Evolutionary conservation across 257 asterid species (phyloP).

Genomic region (Perilla frutescens): DNA sequence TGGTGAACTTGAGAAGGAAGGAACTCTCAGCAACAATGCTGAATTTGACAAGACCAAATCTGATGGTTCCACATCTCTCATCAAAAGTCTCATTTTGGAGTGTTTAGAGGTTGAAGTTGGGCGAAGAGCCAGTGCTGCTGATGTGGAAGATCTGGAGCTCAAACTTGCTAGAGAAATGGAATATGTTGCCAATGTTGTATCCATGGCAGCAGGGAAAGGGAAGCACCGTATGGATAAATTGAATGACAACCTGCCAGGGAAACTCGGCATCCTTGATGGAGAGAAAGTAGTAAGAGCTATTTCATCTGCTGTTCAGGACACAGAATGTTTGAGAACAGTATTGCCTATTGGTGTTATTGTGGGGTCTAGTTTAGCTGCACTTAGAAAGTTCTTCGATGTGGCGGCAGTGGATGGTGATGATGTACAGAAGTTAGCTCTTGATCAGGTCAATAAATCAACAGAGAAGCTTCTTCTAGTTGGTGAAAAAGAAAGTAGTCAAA

Average conservation of each 20-base stretch:
- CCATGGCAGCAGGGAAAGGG: slow-evolving; percentile 56
- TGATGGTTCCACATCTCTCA: slow-evolving; percentile 42
- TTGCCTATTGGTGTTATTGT: slow-evolving; percentile 89
- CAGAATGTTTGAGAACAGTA: slow-evolving; percentile 62
- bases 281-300: slow-evolving; percentile 60
- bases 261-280: slow-evolving; percentile 59
- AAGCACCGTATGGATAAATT: slow-evolving; percentile 32
- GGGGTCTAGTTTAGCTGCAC: slow-evolving; percentile 83
- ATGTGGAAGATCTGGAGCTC: slow-evolving; percentile 63
- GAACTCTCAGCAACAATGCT: slow-evolving; percentile 33
- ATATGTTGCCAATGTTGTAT: slow-evolving; percentile 71
- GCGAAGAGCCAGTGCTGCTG: slow-evolving; percentile 60
- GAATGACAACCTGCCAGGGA: slow-evolving; percentile 42
- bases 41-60: slow-evolving; percentile 39
- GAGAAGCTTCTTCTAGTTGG: slow-evolving; percentile 40
- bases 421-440: slow-evolving; percentile 42
- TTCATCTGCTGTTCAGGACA: slow-evolving; percentile 71
- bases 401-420: slow-evolving; percentile 49
- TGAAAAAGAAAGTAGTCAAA: slow-evolving; percentile 38
- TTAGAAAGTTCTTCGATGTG: slow-evolving; percentile 67
- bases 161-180: slow-evolving; percentile 74
- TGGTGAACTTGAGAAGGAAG: slow-evolving; percentile 42
- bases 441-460: slow-evolving; percentile 38
- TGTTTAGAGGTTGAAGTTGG: slow-evolving; percentile 76
- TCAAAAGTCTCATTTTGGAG: slow-evolving; percentile 63